Base-by-base conservation (phyloP, 2,329 filamentous ascomycete genomes). In the Cercospora sojina region DNA sequence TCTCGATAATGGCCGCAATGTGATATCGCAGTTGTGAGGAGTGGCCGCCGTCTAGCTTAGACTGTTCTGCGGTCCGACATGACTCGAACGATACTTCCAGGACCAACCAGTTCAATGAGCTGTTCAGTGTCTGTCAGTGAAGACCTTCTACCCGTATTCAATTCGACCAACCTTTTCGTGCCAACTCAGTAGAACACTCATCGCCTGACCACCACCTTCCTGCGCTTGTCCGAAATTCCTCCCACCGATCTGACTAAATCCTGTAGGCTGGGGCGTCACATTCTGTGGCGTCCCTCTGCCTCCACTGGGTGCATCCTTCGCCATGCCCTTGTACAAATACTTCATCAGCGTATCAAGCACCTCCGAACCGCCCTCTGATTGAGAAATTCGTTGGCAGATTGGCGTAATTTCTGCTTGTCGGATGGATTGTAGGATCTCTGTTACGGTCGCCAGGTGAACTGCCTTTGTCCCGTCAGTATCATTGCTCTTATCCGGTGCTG, bases 121-220 rank as follows among this genome's bases (percentile, higher is more conserved):
- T 84, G 25, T 43, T 65, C 10, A 4, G 1, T 20, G 13, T 18
- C 10, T 25, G 67, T 68, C 43, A 68, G 67, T 55, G 49, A 31
- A 25, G 12, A 16, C 38, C 16, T 25, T 9, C 25, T 7, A 18
- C 27, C n/a, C 8, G 8, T 6, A 12, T 65, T 20, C 31, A 16
- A 51, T 25, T 43, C 6, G 61, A 67, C 71, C 61, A 77, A 83
- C 82, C 82, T 97, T 99, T 84, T 99, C 95, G 78, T 99, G 95
- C 95, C 95, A 99, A 81, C 93, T 97, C 72, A 99, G 83, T 77
- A 99, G 80, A 60, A 99, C 95, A 77, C 95, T 98, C 95, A 98
- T 98, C 62, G 90, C 91, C 65, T 93, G 90, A 38, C 92, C 91
- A 69, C 92, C 89, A 56, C 91, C 69, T 35, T 69, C 90, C 66